These are phyloP conservation scores for Anthoceros angustus DNA, from an alignment of 225 moss, liverwort and hornwort species.

Conservation along the genomic window DNA sequence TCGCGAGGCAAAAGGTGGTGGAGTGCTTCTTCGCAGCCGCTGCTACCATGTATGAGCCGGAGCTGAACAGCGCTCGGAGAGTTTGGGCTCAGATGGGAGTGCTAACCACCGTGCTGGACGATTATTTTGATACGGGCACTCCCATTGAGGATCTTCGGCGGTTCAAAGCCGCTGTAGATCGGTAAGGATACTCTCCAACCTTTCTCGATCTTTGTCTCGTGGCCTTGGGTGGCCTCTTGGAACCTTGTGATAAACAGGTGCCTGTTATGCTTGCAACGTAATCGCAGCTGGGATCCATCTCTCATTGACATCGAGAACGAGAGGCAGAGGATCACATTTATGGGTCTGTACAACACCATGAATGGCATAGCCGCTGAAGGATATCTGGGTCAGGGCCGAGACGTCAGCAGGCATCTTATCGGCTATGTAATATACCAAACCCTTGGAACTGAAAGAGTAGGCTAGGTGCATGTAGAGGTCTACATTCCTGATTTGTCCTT, in stretches of 20 bases:
- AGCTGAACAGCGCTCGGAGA: background rate
- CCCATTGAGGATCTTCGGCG: background rate
- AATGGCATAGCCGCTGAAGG: background rate
- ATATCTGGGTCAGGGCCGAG: background rate
- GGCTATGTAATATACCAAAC: background rate
- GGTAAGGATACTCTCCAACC: conserved; percentile 1
- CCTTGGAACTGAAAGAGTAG: background rate
- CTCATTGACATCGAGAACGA: background rate
- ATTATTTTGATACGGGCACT: background rate
- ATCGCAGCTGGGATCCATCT: background rate
- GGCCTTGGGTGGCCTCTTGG: background rate
- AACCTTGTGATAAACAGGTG: background rate
- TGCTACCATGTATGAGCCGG: background rate
- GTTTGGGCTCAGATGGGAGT: background rate
- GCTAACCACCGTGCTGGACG: background rate
- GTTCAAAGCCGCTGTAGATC: background rate
- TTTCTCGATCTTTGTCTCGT: background rate
- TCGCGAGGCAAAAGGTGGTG: background rate
- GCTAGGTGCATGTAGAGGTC: background rate
- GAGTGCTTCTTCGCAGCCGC: background rate
- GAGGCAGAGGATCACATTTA: background rate
- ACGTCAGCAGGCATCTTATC: background rate
- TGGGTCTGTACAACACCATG: conserved; percentile 3
- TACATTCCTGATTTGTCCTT: background rate
- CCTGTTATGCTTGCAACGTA: background rate